These are phyloP conservation scores for Scorias spongiosa DNA, from an alignment of 2,329 filamentous ascomycete genomes.

Conservation along the genomic window DNA sequence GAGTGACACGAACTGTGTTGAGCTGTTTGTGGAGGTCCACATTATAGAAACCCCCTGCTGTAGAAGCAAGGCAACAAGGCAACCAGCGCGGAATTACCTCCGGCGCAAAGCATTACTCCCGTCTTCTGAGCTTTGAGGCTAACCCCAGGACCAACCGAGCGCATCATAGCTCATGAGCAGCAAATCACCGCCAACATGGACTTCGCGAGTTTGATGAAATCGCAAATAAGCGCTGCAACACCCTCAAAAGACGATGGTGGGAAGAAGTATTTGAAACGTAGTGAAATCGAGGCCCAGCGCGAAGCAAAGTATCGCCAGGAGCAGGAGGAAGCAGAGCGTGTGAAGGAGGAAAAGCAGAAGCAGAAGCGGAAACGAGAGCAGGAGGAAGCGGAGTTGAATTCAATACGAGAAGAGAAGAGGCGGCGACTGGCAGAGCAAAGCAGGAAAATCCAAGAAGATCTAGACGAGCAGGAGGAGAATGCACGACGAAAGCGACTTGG, in stretches of 20 bases:
- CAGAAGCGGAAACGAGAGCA: slow-evolving; percentile 85
- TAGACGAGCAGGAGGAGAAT: slow-evolving; percentile 58
- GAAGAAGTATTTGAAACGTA: slow-evolving; percentile 72
- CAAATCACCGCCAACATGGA: slow-evolving; percentile 49
- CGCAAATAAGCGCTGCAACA: slow-evolving; percentile 62
- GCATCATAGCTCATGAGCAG: too few relatives aligned
- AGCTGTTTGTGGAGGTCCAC: too few relatives aligned
- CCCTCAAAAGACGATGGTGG: slow-evolving; percentile 38
- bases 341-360: slow-evolving; percentile 52
- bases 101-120: background rate
- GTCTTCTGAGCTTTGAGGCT: too few relatives aligned
- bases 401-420: slow-evolving; percentile 66
- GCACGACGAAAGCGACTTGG: slow-evolving; percentile 61
- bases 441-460: slow-evolving; percentile 50
- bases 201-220: slow-evolving; percentile 84
- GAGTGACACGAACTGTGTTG: too few relatives aligned
- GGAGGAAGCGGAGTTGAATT: slow-evolving; percentile 57
- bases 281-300: slow-evolving; percentile 72
- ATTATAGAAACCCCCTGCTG: too few relatives aligned
- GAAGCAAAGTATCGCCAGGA: slow-evolving; percentile 67
- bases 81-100: background rate
- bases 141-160: background rate
- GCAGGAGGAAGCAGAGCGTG: slow-evolving; percentile 57
- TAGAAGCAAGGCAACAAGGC: too few relatives aligned
- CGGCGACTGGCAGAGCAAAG: slow-evolving; percentile 69